phyloP scores from a whole-genome alignment of 2,329 filamentous ascomycete genomes.

The Penicillium italicum region DNA sequence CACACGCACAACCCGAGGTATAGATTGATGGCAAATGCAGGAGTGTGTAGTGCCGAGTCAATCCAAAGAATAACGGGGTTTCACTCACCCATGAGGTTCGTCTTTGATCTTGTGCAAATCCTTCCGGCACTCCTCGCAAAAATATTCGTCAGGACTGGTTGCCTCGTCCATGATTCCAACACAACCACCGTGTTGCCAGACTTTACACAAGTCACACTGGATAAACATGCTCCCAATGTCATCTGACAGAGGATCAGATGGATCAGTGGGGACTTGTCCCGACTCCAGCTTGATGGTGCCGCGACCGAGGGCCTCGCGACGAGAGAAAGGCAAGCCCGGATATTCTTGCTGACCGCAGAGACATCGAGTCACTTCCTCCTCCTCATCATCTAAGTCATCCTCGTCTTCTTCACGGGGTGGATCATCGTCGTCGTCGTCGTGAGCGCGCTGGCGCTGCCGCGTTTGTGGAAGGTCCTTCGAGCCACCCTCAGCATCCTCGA shows the following conservation, averaged over 20 bases:
- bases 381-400: slow-evolving; percentile 60
- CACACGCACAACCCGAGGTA: not conserved
- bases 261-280: slow-evolving; percentile 57
- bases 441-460: slow-evolving; percentile 73
- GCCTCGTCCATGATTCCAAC: slow-evolving; percentile 95
- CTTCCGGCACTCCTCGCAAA: slow-evolving; percentile 90
- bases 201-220: slow-evolving; percentile 95
- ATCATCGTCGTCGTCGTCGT: slow-evolving; percentile 60
- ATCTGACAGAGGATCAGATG: slow-evolving; percentile 63
- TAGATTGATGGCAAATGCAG: not conserved
- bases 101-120: slow-evolving; percentile 82
- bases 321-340: slow-evolving; percentile 67
- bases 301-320: slow-evolving; percentile 55
- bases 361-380: slow-evolving; percentile 93
- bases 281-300: slow-evolving; percentile 53
- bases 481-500: slow-evolving; percentile 53
- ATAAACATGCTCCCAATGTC: slow-evolving; percentile 94
- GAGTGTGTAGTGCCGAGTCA: not conserved
- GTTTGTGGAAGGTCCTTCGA: slow-evolving; percentile 63
- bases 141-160: slow-evolving; percentile 93
- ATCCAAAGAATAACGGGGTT: not conserved
- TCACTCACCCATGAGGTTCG: slow-evolving; percentile 77
- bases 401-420: slow-evolving; percentile 59
- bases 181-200: slow-evolving; percentile 98
- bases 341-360: slow-evolving; percentile 94